Percentiles rank a stretch among this genome's conserved stretches.
Evolutionary conservation across 257 asterid genomes (phyloP).

Genomic region (Solanum ossicruentum): DNA sequence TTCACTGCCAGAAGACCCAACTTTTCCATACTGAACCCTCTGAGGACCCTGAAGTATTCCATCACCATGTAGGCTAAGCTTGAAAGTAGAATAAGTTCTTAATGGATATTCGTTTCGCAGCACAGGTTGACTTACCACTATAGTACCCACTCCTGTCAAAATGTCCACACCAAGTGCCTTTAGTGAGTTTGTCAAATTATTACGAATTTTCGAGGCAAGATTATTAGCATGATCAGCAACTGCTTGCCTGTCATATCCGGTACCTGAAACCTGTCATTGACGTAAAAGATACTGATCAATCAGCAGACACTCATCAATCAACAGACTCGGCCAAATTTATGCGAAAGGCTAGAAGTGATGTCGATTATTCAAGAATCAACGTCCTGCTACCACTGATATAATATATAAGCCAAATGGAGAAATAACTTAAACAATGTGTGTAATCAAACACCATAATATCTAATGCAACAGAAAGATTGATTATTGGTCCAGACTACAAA

Average conservation of each 20-base stretch:
- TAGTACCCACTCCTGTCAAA: constrained; percentile 76
- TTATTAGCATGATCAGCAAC: constrained; percentile 93
- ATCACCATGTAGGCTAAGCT: neutral
- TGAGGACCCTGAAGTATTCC: constrained; percentile 68
- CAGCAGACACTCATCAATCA: neutral
- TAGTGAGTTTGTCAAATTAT: constrained; percentile 79
- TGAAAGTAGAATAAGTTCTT: neutral
- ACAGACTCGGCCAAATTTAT: neutral
- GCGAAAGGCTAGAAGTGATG: neutral
- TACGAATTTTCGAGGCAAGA: constrained; percentile 77
- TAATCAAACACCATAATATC: neutral
- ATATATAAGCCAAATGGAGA: neutral
- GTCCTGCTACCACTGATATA: neutral
- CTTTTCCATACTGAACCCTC: constrained; percentile 47
- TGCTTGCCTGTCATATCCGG: constrained; percentile 79
- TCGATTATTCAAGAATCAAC: neutral
- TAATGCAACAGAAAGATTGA: neutral
- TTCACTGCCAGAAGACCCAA: constrained; percentile 20
- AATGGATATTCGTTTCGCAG: neutral
- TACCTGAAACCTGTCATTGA: constrained; percentile 67
- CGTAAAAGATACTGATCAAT: neutral
- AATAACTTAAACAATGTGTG: neutral
- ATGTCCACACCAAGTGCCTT: constrained; percentile 94
- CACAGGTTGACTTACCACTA: constrained; percentile 43
- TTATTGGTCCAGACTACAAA: neutral